Evolutionary conservation across 306 rosid species (phyloP), one percentile per base, ranked within the genome.

Genomic region (Quercus robur): DNA sequence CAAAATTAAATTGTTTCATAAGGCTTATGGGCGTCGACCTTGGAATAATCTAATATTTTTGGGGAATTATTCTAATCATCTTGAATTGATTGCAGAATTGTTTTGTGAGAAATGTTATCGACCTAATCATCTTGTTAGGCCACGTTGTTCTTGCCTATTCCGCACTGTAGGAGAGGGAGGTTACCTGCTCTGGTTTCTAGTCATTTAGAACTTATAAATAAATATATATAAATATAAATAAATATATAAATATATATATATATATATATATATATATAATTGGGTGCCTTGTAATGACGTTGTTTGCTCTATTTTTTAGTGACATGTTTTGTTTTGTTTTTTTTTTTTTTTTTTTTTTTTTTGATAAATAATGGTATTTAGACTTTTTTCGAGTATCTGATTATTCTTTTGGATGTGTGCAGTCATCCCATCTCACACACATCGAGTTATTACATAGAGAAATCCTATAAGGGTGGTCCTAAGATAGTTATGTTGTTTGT

Each of bases 51-150:
- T 51, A 76, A 26, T 49, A 41, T 10, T 46, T 64, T 19, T n/a
- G 51, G 52, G n/a, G 73, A 77, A 64, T 51, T 63, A 63, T 76
- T 76, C 72, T 49, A 49, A 28, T 51, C 31, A 49, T 46, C 35
- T 23, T 1, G 35, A 26, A 23, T 11, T 23, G 25, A 57, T 58
- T 21, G 5, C 64, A 8, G 21, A 58, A 20, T 58, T 9, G 20
- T 57, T n/a, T 38, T 4, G 62, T 17, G 23, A 5, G 8, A 2
- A 56, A 4, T 15, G 6, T 20, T 23, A 56, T 2, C 62, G 25
- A 56, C 67, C 68, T 26, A 25, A 25, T 6, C n/a, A 1, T 30
- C 38, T 26, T 62, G 35, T 26, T 61, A 30, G 6, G 6, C 8
- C 68, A 11, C 35, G 5, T 61, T 35, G 19, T 62, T 25, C 38